phyloP scores from a whole-genome alignment of 495 filamentous ascomycete genomes.

The Hyaloscypha variabilis region DNA sequence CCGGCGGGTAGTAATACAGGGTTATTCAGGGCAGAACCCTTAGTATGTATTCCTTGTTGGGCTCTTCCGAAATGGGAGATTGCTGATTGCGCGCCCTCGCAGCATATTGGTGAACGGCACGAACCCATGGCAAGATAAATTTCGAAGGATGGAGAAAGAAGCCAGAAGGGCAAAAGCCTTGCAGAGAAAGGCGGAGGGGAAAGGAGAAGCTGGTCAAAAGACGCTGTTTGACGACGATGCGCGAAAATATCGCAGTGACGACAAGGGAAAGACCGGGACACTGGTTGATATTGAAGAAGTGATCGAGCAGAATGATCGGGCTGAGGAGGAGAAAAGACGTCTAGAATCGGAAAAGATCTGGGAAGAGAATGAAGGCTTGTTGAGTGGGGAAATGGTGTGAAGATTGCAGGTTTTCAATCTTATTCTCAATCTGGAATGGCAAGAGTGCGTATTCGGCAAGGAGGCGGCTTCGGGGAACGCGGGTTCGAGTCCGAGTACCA shows the following conservation, averaged over 20 bases:
- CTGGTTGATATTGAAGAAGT: conserved; percentile 19
- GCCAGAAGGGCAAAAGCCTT: conserved; percentile 3
- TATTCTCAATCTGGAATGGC: neutral
- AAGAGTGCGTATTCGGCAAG: too few species aligned
- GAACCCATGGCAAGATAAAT: conserved; percentile 6
- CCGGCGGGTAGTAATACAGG: conserved; percentile 16
- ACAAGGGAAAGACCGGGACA: neutral
- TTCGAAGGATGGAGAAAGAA: conserved; percentile 4
- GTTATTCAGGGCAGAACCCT: conserved; percentile 24
- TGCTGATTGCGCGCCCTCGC: conserved; percentile 1
- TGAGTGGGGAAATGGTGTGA: conserved; percentile 25
- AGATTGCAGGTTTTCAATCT: neutral
- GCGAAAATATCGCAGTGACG: neutral
- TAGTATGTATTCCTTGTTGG: conserved; percentile 2
- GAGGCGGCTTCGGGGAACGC: too few species aligned
- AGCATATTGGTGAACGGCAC: neutral
- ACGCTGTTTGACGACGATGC: neutral
- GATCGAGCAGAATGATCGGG: conserved; percentile 15
- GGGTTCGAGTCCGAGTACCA: too few species aligned
- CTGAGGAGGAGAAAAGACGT: conserved; percentile 16
- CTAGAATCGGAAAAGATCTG: conserved; percentile 10
- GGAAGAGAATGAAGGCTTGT: conserved; percentile 22
- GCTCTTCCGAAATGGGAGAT: neutral
- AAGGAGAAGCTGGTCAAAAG: neutral
- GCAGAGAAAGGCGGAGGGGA: conserved; percentile 2